Base-by-base conservation (phyloP, 805 yeast genomes). In the Candida adriatica region DNA sequence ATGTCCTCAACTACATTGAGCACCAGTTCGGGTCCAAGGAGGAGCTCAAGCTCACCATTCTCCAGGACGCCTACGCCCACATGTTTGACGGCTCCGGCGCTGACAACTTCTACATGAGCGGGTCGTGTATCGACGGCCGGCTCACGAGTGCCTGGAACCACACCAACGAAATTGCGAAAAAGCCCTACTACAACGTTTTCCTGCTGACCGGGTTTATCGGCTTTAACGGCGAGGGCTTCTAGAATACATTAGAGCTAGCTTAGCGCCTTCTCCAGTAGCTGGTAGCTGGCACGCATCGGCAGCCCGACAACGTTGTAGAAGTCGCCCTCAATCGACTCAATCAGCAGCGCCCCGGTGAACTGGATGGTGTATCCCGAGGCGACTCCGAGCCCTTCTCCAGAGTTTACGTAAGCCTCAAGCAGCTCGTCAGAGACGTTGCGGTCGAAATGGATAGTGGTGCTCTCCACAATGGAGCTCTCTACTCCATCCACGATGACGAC, bases 351-450 rank as follows among this genome's bases (percentile, higher is more conserved):
- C 2, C 94, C 92, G 8, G 54, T 51, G 1, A 79, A 83, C 56
- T 90, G 97, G 37, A 81, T 77, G 45, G 76, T 77, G 59, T 84
- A 88, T 1, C 98, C 98, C 6, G 96, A 98, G 2, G 97, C 95
- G 1, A 84, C 96, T 29, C 69, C 68, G 6, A 65, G 34, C 1
- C 92, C 97, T 52, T 90, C 96, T 15, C 69, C 79, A 2, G 77
- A 59, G 3, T 66, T 66, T 8, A 82, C 79, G 53, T 90, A 90
- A 11, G 64, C 60, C 16, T 68, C 49, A 4, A 90, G 48, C 24
- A 78, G 62, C n/a, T 64, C 73, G 42, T 73, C 75, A 1, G 75
- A 64, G 10, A 76, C 56, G 2, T 49, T 35, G 7, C 58, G 41
- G 33, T 71, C 73, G 48, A 73, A 61, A 14, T 45, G 33, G 5